Conservation (phyloP, 306 rosid species). For the Cicer judaicum region DNA sequence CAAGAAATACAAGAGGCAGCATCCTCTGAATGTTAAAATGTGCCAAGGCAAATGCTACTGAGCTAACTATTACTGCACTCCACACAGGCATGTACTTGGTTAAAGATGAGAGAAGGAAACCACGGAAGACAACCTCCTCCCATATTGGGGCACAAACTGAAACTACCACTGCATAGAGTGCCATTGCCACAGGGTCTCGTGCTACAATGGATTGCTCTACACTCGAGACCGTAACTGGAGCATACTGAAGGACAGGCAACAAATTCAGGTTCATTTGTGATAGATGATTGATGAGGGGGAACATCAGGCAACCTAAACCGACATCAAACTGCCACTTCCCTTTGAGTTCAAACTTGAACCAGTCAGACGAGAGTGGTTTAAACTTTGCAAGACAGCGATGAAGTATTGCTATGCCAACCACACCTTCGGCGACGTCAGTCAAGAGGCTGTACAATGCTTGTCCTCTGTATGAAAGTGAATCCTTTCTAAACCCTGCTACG, state of each 20-base stretch:
- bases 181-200: constrained; percentile 69
- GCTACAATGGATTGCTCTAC: constrained; percentile 69
- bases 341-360: constrained; percentile 60
- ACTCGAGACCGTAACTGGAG: constrained; percentile 60
- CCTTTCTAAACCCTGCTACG: constrained; percentile 63
- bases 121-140: constrained; percentile 72
- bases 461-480: constrained; percentile 63
- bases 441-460: constrained; percentile 71
- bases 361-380: constrained; percentile 59
- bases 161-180: constrained; percentile 65
- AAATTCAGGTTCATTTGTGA: constrained; percentile 63
- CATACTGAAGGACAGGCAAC: constrained; percentile 58
- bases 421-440: constrained; percentile 58
- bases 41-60: constrained; percentile 65
- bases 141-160: constrained; percentile 64
- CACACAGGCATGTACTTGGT: constrained; percentile 67
- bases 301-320: constrained; percentile 63
- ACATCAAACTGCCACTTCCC: constrained; percentile 66
- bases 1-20: constrained; percentile 66
- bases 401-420: constrained; percentile 61
- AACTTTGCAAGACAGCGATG: constrained; percentile 57
- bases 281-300: constrained; percentile 61
- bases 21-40: constrained; percentile 67
- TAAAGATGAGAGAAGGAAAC: constrained; percentile 69
- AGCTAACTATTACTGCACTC: constrained; percentile 63